These are phyloP conservation scores for Carex kokanica DNA, from an alignment of 176 grass and related monocot genomes.

Conservation along the genomic window DNA sequence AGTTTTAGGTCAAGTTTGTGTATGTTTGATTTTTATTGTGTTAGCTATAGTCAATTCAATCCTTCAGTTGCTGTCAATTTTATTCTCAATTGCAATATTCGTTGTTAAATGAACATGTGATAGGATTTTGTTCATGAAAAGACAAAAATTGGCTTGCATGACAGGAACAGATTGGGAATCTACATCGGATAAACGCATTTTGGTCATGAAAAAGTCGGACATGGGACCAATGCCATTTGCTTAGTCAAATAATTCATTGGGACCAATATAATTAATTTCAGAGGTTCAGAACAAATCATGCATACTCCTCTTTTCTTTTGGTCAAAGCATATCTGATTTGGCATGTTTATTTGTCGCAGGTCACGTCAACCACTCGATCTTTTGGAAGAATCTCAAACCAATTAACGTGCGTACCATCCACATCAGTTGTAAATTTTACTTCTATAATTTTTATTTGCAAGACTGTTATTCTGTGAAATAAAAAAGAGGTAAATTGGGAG, in stretches of 20 bases:
- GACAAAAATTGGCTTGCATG: neutral
- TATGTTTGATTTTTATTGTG: neutral
- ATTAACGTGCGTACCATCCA: conserved; percentile 33
- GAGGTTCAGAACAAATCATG: neutral
- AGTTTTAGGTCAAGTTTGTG: neutral
- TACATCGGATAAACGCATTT: neutral
- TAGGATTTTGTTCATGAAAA: neutral
- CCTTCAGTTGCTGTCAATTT: conserved; percentile 6
- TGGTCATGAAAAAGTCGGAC: neutral
- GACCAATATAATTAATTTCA: neutral
- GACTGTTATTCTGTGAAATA: neutral
- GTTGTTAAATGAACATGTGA: neutral
- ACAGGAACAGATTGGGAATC: neutral
- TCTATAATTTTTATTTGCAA: neutral
- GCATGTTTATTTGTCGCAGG: conserved; percentile 33
- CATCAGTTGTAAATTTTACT: neutral
- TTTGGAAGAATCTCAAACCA: conserved; percentile 96
- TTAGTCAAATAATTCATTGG: neutral
- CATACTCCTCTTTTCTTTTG: neutral
- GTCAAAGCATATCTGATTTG: neutral
- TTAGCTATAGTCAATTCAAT: conserved; percentile 13
- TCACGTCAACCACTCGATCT: conserved; percentile 92
- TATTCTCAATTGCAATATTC: neutral
- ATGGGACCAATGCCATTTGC: neutral
- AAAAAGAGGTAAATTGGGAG: conserved; percentile 34